Evolutionary conservation across 2,329 filamentous ascomycete species (phyloP).

Genomic region (Ophiocordyceps australis): DNA sequence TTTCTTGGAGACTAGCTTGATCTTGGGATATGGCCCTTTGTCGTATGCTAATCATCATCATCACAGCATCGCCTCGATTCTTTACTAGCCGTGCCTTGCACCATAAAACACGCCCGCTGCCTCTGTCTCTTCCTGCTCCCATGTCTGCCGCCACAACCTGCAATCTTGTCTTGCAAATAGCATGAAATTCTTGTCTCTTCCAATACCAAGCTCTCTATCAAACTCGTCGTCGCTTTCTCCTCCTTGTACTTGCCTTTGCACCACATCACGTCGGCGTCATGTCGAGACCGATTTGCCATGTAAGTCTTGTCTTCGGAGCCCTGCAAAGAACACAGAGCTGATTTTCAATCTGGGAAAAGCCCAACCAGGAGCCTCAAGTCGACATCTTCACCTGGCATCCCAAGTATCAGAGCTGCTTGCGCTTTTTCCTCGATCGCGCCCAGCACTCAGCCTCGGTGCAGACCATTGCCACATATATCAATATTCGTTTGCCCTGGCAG

Average conservation of each 20-base stretch:
- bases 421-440: slow-evolving; percentile 81
- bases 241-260: not conserved
- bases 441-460: slow-evolving; percentile 73
- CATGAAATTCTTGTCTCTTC: no score
- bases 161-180: no score
- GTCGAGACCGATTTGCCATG: slow-evolving; percentile 5
- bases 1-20: no score
- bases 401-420: slow-evolving; percentile 74
- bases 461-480: slow-evolving; percentile 76
- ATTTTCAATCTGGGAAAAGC: slow-evolving; percentile 10
- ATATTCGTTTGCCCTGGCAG: slow-evolving; percentile 82
- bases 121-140: no score
- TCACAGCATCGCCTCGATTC: no score
- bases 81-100: no score
- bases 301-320: no score
- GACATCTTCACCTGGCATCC: slow-evolving; percentile 90
- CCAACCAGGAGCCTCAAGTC: slow-evolving; percentile 33
- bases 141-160: no score
- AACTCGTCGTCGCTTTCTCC: not conserved
- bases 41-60: no score
- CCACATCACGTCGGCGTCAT: slow-evolving; percentile 2
- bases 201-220: not conserved
- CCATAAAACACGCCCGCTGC: no score
- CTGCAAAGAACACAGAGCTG: no score
- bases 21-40: no score